Evolutionary conservation across 768 basidiomycete genomes (phyloP), one percentile per base, ranked within the genome.

Genomic region (Mycena vitilis): DNA sequence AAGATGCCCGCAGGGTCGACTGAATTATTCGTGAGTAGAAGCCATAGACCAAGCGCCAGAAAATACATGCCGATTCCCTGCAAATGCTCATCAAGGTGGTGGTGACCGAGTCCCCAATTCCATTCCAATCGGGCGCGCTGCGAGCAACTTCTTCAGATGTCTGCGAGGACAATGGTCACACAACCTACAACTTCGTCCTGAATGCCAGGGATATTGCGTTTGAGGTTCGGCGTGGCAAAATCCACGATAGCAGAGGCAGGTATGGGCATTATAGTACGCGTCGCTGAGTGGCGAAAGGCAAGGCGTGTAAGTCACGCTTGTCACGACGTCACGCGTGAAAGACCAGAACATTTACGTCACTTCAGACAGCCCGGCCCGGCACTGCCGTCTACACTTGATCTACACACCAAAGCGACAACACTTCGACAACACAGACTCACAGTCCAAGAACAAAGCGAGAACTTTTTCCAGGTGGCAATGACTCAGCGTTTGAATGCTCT

Each of bases 91-190:
- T 66, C 65, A 13, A 66, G 45, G 47, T 34, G 40, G 11, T 30
- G 23, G 51, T 48, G 42, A 37, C 44, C 42, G 22, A 66, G 44
- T 12, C 58, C 65, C 52, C 65, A 66, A 12, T 42, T 60, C 65
- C 65, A 66, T 45, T 66, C 65, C 9, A 66, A 23, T 18, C 22
- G 34, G 18, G 10, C 18, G 11, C 65, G 65, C 65, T 66, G 44
- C 40, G 15, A 15, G 40, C 10, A 10, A 45, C n/a, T n/a, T 20
- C 16, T 10, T n/a, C 18, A n/a, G 4, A 54, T n/a, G n/a, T n/a
- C 7, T 16, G 34, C 11, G 4, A 54, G 10, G 11, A 20, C 36
- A 20, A 37, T n/a, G 8, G 20, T 30, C 30, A 9, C 2, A 38
- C 37, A 36, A 54, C 53, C 20, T 22, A 54, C 53, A 36, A 54